Percentiles rank a stretch among this genome's conserved stretches.
These are phyloP conservation scores for Aspergillus sp. DNA, from an alignment of 2,329 filamentous ascomycete species.

Conservation along the genomic window DNA sequence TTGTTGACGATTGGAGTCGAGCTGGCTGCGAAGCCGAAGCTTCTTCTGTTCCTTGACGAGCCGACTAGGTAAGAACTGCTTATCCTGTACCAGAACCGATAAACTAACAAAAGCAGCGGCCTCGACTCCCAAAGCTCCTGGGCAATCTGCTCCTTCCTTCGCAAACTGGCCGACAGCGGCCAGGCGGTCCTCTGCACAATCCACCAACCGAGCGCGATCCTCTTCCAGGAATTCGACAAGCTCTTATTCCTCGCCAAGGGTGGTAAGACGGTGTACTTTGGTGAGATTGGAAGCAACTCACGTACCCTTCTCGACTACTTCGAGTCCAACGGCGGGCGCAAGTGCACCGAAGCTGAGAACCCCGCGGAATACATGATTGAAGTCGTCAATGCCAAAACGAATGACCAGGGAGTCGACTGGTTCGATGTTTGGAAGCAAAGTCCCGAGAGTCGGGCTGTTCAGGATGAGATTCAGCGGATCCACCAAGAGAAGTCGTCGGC, in stretches of 20 bases:
- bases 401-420: slow-evolving; percentile 57
- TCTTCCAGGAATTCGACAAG: slow-evolving; percentile 81
- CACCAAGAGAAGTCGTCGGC: slow-evolving; percentile 45
- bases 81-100: slow-evolving; percentile 56
- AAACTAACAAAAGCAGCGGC: slow-evolving; percentile 50
- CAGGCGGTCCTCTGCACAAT: slow-evolving; percentile 96
- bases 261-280: slow-evolving; percentile 70
- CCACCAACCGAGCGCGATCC: slow-evolving; percentile 89
- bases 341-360: slow-evolving; percentile 65
- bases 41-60: slow-evolving; percentile 85
- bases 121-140: slow-evolving; percentile 91
- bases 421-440: slow-evolving; percentile 62
- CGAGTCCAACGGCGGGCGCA: slow-evolving; percentile 61
- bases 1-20: slow-evolving; percentile 93
- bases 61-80: slow-evolving; percentile 42
- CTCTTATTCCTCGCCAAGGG: slow-evolving; percentile 65
- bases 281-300: slow-evolving; percentile 64
- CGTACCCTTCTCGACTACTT: slow-evolving; percentile 65
- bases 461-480: slow-evolving; percentile 45
- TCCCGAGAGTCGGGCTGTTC: slow-evolving; percentile 57
- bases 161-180: slow-evolving; percentile 85
- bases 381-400: slow-evolving; percentile 59
- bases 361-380: slow-evolving; percentile 73
- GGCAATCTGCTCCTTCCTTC: slow-evolving; percentile 83
- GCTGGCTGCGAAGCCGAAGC: slow-evolving; percentile 84